phyloP scores from a whole-genome alignment of 352 stramenopile genomes.

The Pythium insidiosum region DNA sequence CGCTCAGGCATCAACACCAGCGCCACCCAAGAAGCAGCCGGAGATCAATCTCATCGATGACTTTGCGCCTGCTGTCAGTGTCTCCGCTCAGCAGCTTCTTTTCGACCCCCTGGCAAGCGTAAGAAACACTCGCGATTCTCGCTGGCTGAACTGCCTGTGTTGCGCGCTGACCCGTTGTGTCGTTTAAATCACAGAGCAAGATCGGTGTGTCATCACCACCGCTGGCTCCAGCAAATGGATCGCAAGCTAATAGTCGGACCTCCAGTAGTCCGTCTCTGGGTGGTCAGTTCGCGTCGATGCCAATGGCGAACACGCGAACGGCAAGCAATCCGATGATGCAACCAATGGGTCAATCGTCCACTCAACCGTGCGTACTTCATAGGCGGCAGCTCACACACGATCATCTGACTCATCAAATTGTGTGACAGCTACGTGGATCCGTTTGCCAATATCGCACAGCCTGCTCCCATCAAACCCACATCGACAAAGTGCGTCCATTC shows the following conservation, averaged over 20 bases:
- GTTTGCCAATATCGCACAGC: conserved; percentile 38
- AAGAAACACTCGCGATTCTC: conserved; percentile 11
- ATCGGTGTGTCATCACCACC: too few relatives aligned
- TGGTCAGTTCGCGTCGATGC: too few relatives aligned
- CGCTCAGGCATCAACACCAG: not conserved
- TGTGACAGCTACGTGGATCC: conserved; percentile 52
- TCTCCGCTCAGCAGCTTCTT: conserved; percentile 56
- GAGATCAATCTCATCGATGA: conserved; percentile 80
- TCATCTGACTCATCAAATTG: too few relatives aligned
- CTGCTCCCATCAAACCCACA: conserved; percentile 31
- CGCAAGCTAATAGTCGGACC: too few relatives aligned
- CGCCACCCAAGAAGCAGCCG: conserved; percentile 5
- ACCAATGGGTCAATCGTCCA: not conserved
- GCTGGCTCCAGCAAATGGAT: too few relatives aligned
- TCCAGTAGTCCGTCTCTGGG: too few relatives aligned
- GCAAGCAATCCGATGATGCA: conserved; percentile 8
- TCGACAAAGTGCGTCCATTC: conserved; percentile 17
- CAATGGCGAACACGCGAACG: too few relatives aligned
- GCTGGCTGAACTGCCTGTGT: too few relatives aligned
- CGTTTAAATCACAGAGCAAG: too few relatives aligned
- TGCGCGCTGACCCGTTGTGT: too few relatives aligned
- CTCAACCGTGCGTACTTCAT: not conserved
- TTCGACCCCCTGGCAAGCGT: conserved; percentile 69
- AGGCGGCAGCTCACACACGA: not conserved
- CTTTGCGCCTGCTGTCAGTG: conserved; percentile 45